Base-by-base conservation (phyloP, 1,284 basidiomycete genomes). In the Ustilago hordei region DNA sequence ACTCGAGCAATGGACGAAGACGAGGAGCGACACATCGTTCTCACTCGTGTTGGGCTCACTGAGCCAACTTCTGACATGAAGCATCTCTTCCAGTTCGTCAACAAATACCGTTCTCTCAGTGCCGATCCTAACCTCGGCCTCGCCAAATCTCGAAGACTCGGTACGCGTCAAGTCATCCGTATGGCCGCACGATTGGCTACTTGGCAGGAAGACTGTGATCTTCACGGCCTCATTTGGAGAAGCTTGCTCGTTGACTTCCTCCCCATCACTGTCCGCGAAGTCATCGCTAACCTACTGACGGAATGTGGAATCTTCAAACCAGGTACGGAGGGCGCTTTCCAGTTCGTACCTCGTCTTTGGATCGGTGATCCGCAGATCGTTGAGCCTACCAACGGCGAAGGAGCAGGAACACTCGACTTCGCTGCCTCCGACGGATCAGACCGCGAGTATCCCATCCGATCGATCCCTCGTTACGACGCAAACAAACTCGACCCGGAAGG, bases 241-340 rank as follows among this genome's bases (percentile, higher is more conserved):
- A 81, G 79, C 15, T 67, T 87, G 48, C 79, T 87, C 19, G 79
- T 83, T 45, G 85, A 86, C 60, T 87, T 87, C 65, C 55, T 87
- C 35, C 86, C 86, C 2, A 70, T 79, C 45, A 87, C 86, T 6
- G 83, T 82, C 41, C 76, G 82, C 8, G 81, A 81, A 36, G 68
- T 84, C 32, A 69, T 87, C 32, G 48, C 69, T 9, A 78, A 74
- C 48, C 55, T 85, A 45, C 68, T 87, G 11, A 60, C 58, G 13
- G 81, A 86, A 50, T 64, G 66, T 19, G 77, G 79, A 7, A 79
- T 87, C 60, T 69, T 55, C 47, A 76, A 76, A 31, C 80, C 79
- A 13, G 84, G 85, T 11, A 66, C 66, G 3, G 83, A 84, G 47
- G 84, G 84, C 12, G 82, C 81, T 0, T 77, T 75, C 65, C 73